Base-by-base conservation (phyloP, 2,329 filamentous ascomycete species). In the Cytospora mali region DNA sequence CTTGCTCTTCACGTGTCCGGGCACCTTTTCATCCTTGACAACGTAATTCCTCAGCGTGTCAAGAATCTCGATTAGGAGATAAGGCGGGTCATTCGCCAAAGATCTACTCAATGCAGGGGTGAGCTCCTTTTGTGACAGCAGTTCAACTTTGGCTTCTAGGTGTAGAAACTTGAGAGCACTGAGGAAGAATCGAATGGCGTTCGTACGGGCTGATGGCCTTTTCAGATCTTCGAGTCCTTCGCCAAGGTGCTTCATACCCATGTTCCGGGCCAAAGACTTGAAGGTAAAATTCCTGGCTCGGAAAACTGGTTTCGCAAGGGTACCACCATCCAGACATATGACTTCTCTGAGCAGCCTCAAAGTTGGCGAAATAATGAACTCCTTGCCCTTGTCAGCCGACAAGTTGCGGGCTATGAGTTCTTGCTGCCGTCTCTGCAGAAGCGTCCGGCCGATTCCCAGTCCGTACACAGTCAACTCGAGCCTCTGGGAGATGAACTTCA, bases 321-420 rank as follows among this genome's bases (percentile, higher is more conserved):
- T 85, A 16, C 95, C 96, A 18, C 93, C 93, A 75, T 98, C 93
- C 67, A 97, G 90, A 60, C 83, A 87, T 18, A 92, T 86, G n/a
- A 93, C 83, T 76, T 99, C 94, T 57, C 89, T 91, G 64, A 99
- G 82, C 57, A 99, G 79, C 62, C 94, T 88, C 63, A 99, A 78
- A 27, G 91, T 93, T 0, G 95, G 94, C 3, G 92, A 95, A 65
- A 97, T 93, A 63, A 98, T 80, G 74, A 91, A 92, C 46, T 93
- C 92, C 72, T 96, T 97, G 54, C 87, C 84, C 74, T 92, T 93
- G 27, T 91, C 88, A 0, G 91, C 87, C 4, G 91, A 89, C 21
- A 98, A 77, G 64, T 92, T 92, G 64, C 88, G 88, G 33, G 91
- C 88, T 27, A 98, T 78, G 3, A 96, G 84, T 69, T 93, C 92